Conservation (phyloP, 345 rosid genomes). For the Xanthoceras sorbifolium region DNA sequence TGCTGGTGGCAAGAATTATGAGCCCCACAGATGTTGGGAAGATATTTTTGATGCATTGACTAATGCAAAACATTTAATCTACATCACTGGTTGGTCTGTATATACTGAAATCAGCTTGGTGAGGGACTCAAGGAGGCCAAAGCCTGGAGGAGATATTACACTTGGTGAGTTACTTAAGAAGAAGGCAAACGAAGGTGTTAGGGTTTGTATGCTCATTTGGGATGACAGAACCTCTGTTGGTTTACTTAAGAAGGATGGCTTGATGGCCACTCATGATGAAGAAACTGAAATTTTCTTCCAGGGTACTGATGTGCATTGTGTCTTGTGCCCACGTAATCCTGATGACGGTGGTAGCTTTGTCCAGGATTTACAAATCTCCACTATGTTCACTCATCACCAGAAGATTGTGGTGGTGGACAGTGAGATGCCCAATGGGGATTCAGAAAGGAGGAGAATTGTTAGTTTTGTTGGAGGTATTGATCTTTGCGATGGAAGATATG, state of each 20-base stretch:
- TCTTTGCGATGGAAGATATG: constrained; percentile 98
- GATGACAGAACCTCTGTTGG: constrained; percentile 97
- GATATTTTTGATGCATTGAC: constrained; percentile 87
- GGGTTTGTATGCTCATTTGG: constrained; percentile 93
- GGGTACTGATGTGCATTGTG: constrained; percentile 77
- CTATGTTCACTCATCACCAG: constrained; percentile 99
- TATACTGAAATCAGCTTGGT: constrained; percentile 82
- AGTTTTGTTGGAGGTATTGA: constrained; percentile 98
- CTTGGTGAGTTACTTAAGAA: constrained; percentile 89
- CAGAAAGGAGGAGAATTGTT: constrained; percentile 73
- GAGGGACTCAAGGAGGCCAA: constrained; percentile 93
- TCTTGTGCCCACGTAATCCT: constrained; percentile 92
- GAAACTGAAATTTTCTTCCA: constrained; percentile 76
- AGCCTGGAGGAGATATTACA: constrained; percentile 83
- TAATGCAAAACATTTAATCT: constrained; percentile 84
- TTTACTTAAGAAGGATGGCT: constrained; percentile 79
- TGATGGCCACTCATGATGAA: constrained; percentile 98
- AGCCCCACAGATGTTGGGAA: constrained; percentile 98
- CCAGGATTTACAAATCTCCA: constrained; percentile 80
- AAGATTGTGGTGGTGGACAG: constrained; percentile 93
- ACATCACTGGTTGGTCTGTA: constrained; percentile 99
- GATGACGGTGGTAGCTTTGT: constrained; percentile 97
- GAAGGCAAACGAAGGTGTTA: constrained; percentile 91
- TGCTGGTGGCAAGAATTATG: constrained; percentile 78
- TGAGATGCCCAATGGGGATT: constrained; percentile 64